A percentile compares a stretch with the other conserved stretches of the same genome.
Evolutionary conservation across 2,329 filamentous ascomycete species (phyloP).

Genomic region (Aureobasidium sp.): DNA sequence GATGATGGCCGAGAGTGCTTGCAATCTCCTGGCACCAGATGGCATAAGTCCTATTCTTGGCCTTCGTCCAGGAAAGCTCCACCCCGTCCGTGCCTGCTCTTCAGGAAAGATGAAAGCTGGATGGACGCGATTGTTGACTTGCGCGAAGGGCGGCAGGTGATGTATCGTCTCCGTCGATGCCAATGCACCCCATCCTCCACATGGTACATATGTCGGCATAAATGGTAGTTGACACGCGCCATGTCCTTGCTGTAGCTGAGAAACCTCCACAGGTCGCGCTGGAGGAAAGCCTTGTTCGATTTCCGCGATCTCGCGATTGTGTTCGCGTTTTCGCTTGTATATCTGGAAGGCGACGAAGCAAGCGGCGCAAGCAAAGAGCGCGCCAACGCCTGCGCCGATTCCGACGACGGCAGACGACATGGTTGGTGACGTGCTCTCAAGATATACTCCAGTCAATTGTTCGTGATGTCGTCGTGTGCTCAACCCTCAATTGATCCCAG

Average conservation of each 20-base stretch:
- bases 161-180: constrained; percentile 33
- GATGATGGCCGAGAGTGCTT: constrained; percentile 31
- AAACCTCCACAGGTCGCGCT: neutral
- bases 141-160: neutral
- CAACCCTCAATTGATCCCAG: neutral
- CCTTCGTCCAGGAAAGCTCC: neutral
- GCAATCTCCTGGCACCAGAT: neutral
- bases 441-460: neutral
- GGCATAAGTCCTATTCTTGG: constrained; percentile 10
- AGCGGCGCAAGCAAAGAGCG: constrained; percentile 22
- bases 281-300: constrained; percentile 21
- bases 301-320: constrained; percentile 22
- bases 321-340: constrained; percentile 21
- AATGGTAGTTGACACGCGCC: constrained; percentile 12
- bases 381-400: constrained; percentile 25
- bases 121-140: neutral
- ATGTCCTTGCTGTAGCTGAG: constrained; percentile 18
- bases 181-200: constrained; percentile 35
- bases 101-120: constrained; percentile 2
- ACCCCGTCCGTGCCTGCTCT: neutral
- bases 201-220: constrained; percentile 29
- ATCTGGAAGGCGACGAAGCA: constrained; percentile 22
- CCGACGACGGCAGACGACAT: constrained; percentile 17
- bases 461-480: neutral
- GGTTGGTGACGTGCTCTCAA: neutral